A percentile compares a stretch with the other conserved stretches of the same genome.
phyloP scores from a whole-genome alignment of 352 stramenopile genomes.

The Pythium utonaiense region DNA sequence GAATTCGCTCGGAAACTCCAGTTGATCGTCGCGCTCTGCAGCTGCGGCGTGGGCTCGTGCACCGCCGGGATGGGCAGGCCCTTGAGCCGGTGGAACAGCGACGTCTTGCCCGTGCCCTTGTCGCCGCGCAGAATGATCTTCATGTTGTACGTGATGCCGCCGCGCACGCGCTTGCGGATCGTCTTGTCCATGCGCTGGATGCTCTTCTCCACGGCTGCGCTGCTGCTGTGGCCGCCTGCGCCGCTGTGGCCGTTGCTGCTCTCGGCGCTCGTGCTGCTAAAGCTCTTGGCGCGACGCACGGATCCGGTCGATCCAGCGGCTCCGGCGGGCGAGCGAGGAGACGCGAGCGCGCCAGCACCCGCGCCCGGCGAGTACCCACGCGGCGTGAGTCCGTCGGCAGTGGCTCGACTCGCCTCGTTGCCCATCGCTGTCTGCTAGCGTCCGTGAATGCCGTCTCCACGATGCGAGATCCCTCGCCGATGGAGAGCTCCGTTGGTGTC shows the following conservation, averaged over 20 bases:
- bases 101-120: constrained; percentile 86
- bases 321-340: constrained; percentile 10
- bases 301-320: not conserved
- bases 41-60: constrained; percentile 78
- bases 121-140: constrained; percentile 86
- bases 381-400: constrained; percentile 15
- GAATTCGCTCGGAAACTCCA: constrained; percentile 63
- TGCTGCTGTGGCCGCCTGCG: not conserved
- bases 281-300: constrained; percentile 40
- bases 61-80: constrained; percentile 63
- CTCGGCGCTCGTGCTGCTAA: constrained; percentile 11
- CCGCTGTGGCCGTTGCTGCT: too few relatives aligned
- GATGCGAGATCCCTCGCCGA: not conserved
- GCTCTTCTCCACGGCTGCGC: constrained; percentile 44
- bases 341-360: not conserved
- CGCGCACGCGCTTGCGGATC: constrained; percentile 76
- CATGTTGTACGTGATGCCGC: constrained; percentile 90
- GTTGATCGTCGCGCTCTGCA: constrained; percentile 87
- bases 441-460: not conserved
- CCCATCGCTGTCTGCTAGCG: constrained; percentile 19
- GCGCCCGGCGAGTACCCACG: not conserved
- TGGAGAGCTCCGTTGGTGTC: not conserved
- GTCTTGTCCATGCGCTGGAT: constrained; percentile 84
- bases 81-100: constrained; percentile 82
- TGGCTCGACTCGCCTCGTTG: constrained; percentile 26